Evolutionary conservation across 2,329 filamentous ascomycete species (phyloP).

Genomic region (Xylariales sp.): DNA sequence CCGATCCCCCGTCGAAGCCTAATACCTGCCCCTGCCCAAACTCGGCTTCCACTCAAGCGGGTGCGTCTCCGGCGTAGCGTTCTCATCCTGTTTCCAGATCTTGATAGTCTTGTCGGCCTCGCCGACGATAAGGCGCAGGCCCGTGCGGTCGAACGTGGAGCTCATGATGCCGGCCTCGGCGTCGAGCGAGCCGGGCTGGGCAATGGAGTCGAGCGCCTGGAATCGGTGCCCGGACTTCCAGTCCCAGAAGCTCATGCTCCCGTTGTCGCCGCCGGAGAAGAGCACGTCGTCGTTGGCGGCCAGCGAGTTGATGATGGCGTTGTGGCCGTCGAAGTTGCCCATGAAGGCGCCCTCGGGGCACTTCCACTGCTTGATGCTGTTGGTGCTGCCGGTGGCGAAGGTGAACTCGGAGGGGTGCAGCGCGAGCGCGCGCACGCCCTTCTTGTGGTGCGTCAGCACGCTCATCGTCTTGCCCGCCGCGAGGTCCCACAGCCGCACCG

Average conservation of each 20-base stretch:
- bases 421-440: constrained; percentile 87
- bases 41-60: constrained; percentile 93
- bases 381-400: constrained; percentile 90
- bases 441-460: constrained; percentile 97
- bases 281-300: constrained; percentile 93
- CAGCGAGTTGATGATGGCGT: constrained; percentile 94
- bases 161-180: constrained; percentile 96
- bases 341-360: constrained; percentile 98
- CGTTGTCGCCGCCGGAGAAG: constrained; percentile 95
- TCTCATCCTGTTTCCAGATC: constrained; percentile 94
- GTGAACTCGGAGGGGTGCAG: constrained; percentile 94
- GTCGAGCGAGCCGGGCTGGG: constrained; percentile 92
- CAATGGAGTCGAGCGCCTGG: constrained; percentile 88
- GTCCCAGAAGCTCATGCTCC: constrained; percentile 97
- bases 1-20: constrained; percentile 15
- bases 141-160: constrained; percentile 90
- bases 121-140: constrained; percentile 88
- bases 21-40: constrained; percentile 80
- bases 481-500: constrained; percentile 92
- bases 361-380: constrained; percentile 99
- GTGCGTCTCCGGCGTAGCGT: constrained; percentile 90
- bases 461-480: constrained; percentile 97
- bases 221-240: constrained; percentile 97
- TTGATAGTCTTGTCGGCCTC: constrained; percentile 99
- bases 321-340: constrained; percentile 98